Conservation (phyloP, 2,329 filamentous ascomycete species). For the Fusarium sp. region DNA sequence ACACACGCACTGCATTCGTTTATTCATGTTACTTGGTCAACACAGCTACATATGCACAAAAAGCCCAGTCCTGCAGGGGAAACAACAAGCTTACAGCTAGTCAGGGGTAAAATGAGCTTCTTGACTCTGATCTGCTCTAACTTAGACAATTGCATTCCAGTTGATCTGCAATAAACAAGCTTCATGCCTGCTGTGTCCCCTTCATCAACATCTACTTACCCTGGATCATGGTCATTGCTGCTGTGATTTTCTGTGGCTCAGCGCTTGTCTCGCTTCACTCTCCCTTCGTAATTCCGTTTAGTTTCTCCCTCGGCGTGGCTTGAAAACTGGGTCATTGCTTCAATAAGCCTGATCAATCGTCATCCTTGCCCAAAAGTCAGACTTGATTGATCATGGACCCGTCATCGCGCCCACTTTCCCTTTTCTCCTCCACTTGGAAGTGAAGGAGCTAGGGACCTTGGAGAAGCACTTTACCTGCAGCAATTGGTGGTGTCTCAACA, state of each 20-base stretch:
- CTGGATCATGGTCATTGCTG: slow-evolving; percentile 9
- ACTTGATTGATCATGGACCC: slow-evolving; percentile 30
- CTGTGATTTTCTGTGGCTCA: slow-evolving; percentile 7
- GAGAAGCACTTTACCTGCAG: slow-evolving; percentile 42
- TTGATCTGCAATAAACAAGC: slow-evolving; percentile 9
- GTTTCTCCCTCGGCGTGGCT: slow-evolving; percentile 37
- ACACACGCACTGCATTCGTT: background rate
- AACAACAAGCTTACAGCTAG: slow-evolving; percentile 5
- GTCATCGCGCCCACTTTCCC: slow-evolving; percentile 35
- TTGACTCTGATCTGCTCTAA: background rate
- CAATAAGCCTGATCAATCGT: slow-evolving; percentile 13
- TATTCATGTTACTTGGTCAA: slow-evolving; percentile 26
- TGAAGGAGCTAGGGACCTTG: slow-evolving; percentile 9
- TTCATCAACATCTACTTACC: slow-evolving; percentile 9
- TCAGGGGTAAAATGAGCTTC: slow-evolving; percentile 18
- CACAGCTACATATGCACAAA: background rate
- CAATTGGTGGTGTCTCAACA: slow-evolving; percentile 1
- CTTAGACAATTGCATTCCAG: slow-evolving; percentile 19
- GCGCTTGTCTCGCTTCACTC: slow-evolving; percentile 32
- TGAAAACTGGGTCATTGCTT: slow-evolving; percentile 9
- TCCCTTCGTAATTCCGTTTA: slow-evolving; percentile 25
- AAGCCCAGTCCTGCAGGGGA: slow-evolving; percentile 12
- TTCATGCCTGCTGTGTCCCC: slow-evolving; percentile 13
- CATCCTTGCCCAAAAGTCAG: slow-evolving; percentile 10
- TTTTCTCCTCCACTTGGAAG: slow-evolving; percentile 29